phyloP scores from a whole-genome alignment of 768 basidiomycete genomes.

The Sporobolomyces phaffii region DNA sequence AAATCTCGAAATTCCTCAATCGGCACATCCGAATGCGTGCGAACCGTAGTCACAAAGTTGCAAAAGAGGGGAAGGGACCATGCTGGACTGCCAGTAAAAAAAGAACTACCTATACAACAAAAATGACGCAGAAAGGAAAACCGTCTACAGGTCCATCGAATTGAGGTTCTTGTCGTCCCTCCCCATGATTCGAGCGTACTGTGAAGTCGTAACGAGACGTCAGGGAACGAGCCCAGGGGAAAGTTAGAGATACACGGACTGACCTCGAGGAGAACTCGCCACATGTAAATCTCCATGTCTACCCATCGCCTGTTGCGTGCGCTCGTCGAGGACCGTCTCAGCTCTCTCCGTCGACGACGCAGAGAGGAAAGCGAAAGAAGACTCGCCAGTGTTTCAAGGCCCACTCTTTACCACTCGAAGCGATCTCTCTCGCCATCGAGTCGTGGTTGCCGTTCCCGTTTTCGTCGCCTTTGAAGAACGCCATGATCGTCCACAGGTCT shows the following conservation, averaged over 20 bases:
- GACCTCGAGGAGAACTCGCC: constrained; percentile 46
- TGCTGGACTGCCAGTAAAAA: too few relatives aligned
- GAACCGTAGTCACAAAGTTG: too few relatives aligned
- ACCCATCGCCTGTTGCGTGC: constrained; percentile 41
- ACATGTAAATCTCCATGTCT: constrained; percentile 49
- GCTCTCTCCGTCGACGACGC: too few relatives aligned
- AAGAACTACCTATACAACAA: background rate
- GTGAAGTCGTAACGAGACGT: background rate
- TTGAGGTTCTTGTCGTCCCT: constrained; percentile 33
- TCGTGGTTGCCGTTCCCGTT: constrained; percentile 45
- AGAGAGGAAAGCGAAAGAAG: background rate
- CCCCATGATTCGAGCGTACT: constrained; percentile 37
- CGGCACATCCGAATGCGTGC: too few relatives aligned
- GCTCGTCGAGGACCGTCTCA: too few relatives aligned
- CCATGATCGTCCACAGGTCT: constrained; percentile 46
- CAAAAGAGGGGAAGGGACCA: too few relatives aligned
- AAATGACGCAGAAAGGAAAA: background rate
- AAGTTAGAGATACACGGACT: background rate
- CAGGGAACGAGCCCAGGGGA: background rate
- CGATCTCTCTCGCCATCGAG: constrained; percentile 47
- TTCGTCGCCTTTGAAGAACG: constrained; percentile 47
- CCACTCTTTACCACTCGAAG: constrained; percentile 43
- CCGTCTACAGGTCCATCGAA: constrained; percentile 28
- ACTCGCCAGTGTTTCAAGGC: constrained; percentile 40
- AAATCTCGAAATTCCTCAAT: too few relatives aligned